Evolutionary conservation across 345 rosid genomes (phyloP).

Genomic region (Salix suchowensis): DNA sequence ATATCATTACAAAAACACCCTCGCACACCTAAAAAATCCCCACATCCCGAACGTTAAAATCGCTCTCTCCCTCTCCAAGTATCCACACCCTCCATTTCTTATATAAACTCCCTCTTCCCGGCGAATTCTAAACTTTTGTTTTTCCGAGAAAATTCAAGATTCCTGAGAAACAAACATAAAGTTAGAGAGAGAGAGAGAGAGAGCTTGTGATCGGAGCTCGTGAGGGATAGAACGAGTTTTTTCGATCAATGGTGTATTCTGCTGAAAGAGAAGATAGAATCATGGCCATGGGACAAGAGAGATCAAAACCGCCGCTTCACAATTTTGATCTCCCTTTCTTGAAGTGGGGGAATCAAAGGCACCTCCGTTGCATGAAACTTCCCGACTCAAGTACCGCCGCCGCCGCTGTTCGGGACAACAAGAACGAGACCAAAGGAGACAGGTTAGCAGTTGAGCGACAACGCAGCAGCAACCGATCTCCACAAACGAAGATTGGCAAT

Average conservation of each 20-base stretch:
- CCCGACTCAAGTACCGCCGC: background rate
- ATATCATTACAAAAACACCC: conserved; percentile 1
- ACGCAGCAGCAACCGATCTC: conserved; percentile 23
- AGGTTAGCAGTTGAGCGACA: conserved; percentile 1
- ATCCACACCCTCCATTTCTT: background rate
- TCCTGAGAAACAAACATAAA: conserved; percentile 2
- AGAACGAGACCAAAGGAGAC: background rate
- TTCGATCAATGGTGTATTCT: conserved; percentile 19
- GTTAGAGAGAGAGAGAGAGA: background rate
- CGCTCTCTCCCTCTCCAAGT: background rate
- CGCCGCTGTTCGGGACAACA: background rate
- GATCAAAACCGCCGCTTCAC: conserved; percentile 32
- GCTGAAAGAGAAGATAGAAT: conserved; percentile 1
- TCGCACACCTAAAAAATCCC: background rate
- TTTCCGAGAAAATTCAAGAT: conserved; percentile 4
- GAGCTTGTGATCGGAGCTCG: conserved; percentile 8
- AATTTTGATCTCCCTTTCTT: conserved; percentile 24
- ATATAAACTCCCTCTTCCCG: conserved; percentile 21
- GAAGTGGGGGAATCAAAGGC: conserved; percentile 28
- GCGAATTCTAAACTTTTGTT: conserved; percentile 12
- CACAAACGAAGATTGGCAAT: conserved; percentile 25
- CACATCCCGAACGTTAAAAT: conserved; percentile 24
- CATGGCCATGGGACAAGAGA: conserved; percentile 15
- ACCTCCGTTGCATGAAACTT: conserved; percentile 21
- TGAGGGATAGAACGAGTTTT: background rate